Evolutionary conservation across 441 rosid species (phyloP).

Genomic region (Euphorbia schlechtendalii): DNA sequence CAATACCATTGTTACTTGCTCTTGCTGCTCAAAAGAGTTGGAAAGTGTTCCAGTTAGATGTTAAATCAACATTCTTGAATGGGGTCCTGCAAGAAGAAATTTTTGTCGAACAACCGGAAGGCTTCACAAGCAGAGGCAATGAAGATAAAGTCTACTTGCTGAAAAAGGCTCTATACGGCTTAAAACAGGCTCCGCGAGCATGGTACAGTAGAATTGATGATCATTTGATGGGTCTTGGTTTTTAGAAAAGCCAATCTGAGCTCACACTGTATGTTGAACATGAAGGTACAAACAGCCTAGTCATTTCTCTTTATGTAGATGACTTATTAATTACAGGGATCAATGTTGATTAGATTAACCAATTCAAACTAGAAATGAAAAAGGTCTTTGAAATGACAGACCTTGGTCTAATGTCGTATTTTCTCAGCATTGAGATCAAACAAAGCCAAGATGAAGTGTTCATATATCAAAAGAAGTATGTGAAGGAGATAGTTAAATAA

Average conservation of each 20-base stretch:
- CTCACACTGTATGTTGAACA: too few relatives aligned
- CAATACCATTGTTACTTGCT: not conserved
- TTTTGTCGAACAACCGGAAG: not conserved
- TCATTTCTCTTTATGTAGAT: too few relatives aligned
- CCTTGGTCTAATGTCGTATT: not conserved
- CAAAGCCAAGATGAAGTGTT: not conserved
- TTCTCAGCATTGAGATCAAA: not conserved
- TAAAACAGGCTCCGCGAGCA: not conserved
- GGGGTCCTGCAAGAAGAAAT: not conserved
- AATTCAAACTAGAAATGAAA: not conserved
- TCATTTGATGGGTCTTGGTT: too few relatives aligned
- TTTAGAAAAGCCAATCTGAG: too few relatives aligned
- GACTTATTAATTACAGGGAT: not conserved
- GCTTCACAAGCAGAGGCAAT: not conserved
- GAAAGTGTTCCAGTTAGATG: not conserved
- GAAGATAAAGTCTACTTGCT: not conserved
- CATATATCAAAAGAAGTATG: not conserved
- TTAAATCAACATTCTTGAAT: not conserved
- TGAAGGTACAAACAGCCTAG: too few relatives aligned
- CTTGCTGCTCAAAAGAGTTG: not conserved
- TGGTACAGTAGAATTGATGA: not conserved
- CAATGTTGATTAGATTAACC: not conserved
- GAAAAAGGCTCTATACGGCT: not conserved
- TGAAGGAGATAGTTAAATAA: not conserved
- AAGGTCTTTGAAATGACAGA: not conserved